Evolutionary conservation across 1,284 basidiomycete genomes (phyloP).

Genomic region (Ceratobasidium sp.): DNA sequence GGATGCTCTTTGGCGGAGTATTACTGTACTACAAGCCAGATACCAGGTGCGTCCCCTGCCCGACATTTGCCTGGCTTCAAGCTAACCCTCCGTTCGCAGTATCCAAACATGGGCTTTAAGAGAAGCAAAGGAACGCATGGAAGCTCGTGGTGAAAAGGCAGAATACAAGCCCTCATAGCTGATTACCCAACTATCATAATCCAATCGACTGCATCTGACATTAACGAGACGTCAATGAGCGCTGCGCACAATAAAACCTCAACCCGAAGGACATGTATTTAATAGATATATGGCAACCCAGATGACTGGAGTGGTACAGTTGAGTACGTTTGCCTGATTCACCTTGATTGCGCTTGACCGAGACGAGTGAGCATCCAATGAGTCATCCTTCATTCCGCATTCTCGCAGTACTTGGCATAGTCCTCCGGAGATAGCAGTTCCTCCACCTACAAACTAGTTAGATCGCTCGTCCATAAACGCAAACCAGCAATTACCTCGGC

Average conservation of each 20-base stretch:
- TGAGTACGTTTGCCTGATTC: conserved; percentile 14
- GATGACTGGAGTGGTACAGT: conserved; percentile 2
- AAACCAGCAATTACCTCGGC: conserved; percentile 67
- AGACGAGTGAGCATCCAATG: conserved; percentile 30
- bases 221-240: background rate
- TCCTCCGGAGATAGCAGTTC: conserved; percentile 79
- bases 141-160: conserved; percentile 86
- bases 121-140: conserved; percentile 90
- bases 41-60: conserved; percentile 74
- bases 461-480: background rate
- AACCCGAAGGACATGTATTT: background rate
- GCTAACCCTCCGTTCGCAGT: conserved; percentile 59
- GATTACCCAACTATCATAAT: conserved; percentile 20
- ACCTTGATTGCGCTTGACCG: conserved; percentile 43
- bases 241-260: background rate
- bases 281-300: background rate
- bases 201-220: conserved; percentile 23
- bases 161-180: conserved; percentile 71
- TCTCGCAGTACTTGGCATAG: conserved; percentile 82
- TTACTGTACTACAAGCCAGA: conserved; percentile 95
- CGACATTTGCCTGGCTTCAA: conserved; percentile 21
- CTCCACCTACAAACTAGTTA: conserved; percentile 68
- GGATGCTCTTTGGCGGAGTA: conserved; percentile 81
- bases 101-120: conserved; percentile 91
- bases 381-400: conserved; percentile 50